phyloP scores from a whole-genome alignment of 495 filamentous ascomycete genomes.

The Baudoinia panamericana region DNA sequence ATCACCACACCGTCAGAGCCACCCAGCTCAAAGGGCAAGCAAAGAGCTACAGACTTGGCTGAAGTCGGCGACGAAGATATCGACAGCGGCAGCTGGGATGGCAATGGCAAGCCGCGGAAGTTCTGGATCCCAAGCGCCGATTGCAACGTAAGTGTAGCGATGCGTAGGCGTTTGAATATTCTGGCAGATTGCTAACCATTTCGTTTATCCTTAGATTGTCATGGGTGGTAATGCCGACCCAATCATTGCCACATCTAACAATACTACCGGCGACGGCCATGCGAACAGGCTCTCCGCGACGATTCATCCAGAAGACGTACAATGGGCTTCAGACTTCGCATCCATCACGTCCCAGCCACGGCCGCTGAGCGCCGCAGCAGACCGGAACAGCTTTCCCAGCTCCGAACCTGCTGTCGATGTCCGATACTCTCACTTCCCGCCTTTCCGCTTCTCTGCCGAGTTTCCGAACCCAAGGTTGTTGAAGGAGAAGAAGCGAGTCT shows the following conservation, averaged over 20 bases:
- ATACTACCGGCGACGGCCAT: slow-evolving; percentile 28
- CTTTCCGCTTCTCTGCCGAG: slow-evolving; percentile 47
- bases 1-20: slow-evolving; percentile 15
- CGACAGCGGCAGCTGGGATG: slow-evolving; percentile 39
- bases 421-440: slow-evolving; percentile 42
- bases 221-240: slow-evolving; percentile 41
- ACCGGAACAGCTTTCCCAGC: not conserved
- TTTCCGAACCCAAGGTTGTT: slow-evolving; percentile 42
- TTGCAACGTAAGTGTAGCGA: too few species aligned
- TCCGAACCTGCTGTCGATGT: slow-evolving; percentile 27
- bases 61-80: slow-evolving; percentile 20
- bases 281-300: slow-evolving; percentile 33
- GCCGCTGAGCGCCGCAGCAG: slow-evolving; percentile 10
- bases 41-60: slow-evolving; percentile 17
- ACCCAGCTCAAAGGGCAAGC: slow-evolving; percentile 29
- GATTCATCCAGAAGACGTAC: slow-evolving; percentile 37
- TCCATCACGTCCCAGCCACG: slow-evolving; percentile 28
- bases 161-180: too few species aligned
- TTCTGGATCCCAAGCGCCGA: slow-evolving; percentile 47
- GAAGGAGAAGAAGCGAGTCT: slow-evolving; percentile 49
- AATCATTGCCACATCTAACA: slow-evolving; percentile 30
- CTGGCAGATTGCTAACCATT: too few species aligned
- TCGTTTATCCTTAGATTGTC: too few species aligned
- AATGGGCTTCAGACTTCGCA: slow-evolving; percentile 39
- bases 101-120: slow-evolving; percentile 38